Percentiles rank a stretch among this genome's conserved stretches.
phyloP scores from a whole-genome alignment of 306 rosid species.

The Hippophae tibetana region DNA sequence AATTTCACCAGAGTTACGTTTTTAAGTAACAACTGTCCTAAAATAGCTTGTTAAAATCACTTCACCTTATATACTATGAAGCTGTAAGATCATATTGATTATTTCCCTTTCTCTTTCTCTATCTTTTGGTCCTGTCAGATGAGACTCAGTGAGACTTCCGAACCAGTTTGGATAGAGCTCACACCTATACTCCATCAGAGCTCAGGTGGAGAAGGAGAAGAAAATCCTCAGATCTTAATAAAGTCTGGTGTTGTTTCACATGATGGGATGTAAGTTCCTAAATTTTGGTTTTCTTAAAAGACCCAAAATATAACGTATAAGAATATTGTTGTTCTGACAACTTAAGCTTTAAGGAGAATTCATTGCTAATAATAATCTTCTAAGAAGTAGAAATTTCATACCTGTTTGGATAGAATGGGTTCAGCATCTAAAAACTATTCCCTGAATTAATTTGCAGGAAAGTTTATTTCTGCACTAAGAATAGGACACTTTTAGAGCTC shows the following conservation, averaged over 20 bases:
- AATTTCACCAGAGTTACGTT: no score
- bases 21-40: no score
- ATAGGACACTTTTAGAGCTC: conserved; percentile 59
- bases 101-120: neutral
- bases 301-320: conserved; percentile 2
- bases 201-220: conserved; percentile 27
- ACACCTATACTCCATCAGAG: conserved; percentile 36
- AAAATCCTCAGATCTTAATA: conserved; percentile 27
- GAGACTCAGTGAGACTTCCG: conserved; percentile 61
- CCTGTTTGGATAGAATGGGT: neutral
- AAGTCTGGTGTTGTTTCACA: conserved; percentile 57
- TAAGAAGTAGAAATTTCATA: no score
- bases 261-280: conserved; percentile 58
- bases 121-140: conserved; percentile 37
- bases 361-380: no score
- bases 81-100: neutral
- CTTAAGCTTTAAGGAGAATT: no score
- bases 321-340: neutral
- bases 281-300: conserved; percentile 1
- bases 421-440: conserved; percentile 10
- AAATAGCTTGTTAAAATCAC: neutral
- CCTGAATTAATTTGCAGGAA: conserved; percentile 38
- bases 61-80: neutral
- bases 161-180: conserved; percentile 60
- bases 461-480: conserved; percentile 68